phyloP scores from a whole-genome alignment of 176 grass and related monocot species.

The Triticum timopheevii region DNA sequence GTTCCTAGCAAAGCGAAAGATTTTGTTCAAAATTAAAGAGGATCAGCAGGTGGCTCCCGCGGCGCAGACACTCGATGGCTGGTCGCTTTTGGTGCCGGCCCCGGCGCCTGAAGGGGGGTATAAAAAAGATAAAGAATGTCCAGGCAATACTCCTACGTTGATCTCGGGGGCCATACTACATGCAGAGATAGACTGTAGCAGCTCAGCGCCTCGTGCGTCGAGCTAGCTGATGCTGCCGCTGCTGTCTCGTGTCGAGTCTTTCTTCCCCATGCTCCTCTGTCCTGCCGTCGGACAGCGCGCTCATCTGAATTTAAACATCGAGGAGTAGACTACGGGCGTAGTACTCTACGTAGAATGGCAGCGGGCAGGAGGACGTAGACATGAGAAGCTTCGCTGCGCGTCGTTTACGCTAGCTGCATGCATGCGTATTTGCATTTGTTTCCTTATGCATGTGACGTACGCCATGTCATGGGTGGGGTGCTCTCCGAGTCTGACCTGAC shows the following conservation, averaged over 20 bases:
- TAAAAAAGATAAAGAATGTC: conserved; percentile 28
- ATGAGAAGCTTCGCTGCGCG: conserved; percentile 40
- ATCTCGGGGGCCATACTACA: background rate
- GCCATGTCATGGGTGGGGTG: background rate
- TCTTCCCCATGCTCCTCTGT: conserved; percentile 43
- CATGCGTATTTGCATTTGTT: background rate
- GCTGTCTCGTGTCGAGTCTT: conserved; percentile 14
- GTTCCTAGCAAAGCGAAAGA: background rate
- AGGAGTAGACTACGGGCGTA: background rate
- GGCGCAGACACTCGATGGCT: background rate
- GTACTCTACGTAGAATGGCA: background rate
- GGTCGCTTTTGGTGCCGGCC: conserved; percentile 24
- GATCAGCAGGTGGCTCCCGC: background rate
- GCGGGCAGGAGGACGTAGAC: background rate
- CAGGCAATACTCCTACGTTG: conserved; percentile 46
- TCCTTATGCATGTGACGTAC: background rate
- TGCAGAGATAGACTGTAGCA: conserved; percentile 5
- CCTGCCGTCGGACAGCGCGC: conserved; percentile 13
- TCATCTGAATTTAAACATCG: too few species aligned
- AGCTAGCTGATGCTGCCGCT: conserved; percentile 10
- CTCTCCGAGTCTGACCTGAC: background rate
- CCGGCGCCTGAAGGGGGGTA: conserved; percentile 9
- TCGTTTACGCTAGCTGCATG: background rate
- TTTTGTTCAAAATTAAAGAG: background rate
- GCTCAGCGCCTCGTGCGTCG: conserved; percentile 35